These are phyloP conservation scores for Calonectria henricotiae DNA, from an alignment of 2,329 filamentous ascomycete species.

Conservation along the genomic window DNA sequence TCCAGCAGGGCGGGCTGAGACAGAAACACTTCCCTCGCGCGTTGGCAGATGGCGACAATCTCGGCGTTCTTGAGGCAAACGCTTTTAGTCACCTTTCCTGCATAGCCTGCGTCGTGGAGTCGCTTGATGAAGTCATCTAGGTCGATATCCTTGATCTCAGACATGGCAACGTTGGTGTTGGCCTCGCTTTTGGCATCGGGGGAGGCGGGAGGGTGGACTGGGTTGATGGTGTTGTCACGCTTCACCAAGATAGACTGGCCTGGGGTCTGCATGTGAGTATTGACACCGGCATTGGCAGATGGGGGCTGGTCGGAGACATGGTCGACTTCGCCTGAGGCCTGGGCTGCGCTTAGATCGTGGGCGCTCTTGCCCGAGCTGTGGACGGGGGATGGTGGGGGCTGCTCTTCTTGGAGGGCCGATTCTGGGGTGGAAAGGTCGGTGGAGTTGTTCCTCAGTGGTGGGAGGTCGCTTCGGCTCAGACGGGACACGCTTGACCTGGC, in stretches of 20 bases:
- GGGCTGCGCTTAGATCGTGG: constrained; percentile 85
- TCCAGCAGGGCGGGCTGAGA: constrained; percentile 94
- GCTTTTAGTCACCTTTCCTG: constrained; percentile 97
- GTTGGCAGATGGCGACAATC: constrained; percentile 93
- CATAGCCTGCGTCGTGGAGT: constrained; percentile 93
- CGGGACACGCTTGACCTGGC: constrained; percentile 67
- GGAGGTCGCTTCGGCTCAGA: constrained; percentile 64
- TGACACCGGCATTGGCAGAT: constrained; percentile 74
- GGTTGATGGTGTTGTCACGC: constrained; percentile 80
- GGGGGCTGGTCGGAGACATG: constrained; percentile 94
- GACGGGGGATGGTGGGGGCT: constrained; percentile 88
- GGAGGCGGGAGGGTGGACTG: constrained; percentile 68
- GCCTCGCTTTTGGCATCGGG: constrained; percentile 65
- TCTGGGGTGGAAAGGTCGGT: constrained; percentile 61
- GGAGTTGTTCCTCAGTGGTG: constrained; percentile 61
- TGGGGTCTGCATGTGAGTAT: constrained; percentile 76
- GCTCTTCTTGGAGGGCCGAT: constrained; percentile 67
- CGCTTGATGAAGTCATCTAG: constrained; percentile 98
- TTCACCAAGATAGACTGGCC: constrained; percentile 93
- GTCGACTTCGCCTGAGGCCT: constrained; percentile 92
- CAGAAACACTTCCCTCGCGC: constrained; percentile 89
- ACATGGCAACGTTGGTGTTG: constrained; percentile 80
- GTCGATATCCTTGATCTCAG: constrained; percentile 92
- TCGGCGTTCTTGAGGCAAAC: constrained; percentile 98
- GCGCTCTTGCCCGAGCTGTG: constrained; percentile 82